A percentile compares a stretch with the other conserved stretches of the same genome.
These are phyloP conservation scores for Gnetum montanum DNA, from an alignment of 75 land plant genomes.

Conservation along the genomic window DNA sequence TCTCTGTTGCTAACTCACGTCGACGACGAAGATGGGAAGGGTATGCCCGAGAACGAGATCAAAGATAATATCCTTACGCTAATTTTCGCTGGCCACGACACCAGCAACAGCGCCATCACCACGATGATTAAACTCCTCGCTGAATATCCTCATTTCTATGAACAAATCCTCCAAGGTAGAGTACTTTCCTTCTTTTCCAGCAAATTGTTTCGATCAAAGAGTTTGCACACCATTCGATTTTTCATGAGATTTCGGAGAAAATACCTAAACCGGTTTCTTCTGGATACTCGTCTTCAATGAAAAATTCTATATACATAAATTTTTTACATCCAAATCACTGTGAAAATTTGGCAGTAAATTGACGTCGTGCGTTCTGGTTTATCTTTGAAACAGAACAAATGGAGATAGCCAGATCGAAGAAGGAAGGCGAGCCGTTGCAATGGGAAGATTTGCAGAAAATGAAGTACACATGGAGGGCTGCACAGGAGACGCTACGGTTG, in stretches of 20 bases:
- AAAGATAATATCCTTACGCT: constrained; percentile 30
- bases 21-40: constrained; percentile 19
- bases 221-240: no score
- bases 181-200: neutral
- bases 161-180: constrained; percentile 28
- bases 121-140: constrained; percentile 20
- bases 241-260: no score
- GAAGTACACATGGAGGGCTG: constrained; percentile 53
- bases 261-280: no score
- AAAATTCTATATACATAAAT: no score
- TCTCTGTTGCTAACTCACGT: constrained; percentile 21
- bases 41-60: constrained; percentile 28
- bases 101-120: constrained; percentile 23
- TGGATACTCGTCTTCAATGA: no score
- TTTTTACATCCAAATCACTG: no score
- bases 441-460: constrained; percentile 35
- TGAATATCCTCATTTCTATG: constrained; percentile 17
- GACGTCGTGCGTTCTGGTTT: no score
- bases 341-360: no score
- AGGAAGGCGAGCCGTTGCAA: constrained; percentile 8
- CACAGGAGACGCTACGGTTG: constrained; percentile 33
- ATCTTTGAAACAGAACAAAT: constrained; percentile 53
- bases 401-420: constrained; percentile 13
- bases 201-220: no score
- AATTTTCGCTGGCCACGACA: constrained; percentile 53